Evolutionary conservation across 768 basidiomycete species (phyloP), one percentile per base, ranked within the genome.

Genomic region (Termitomyces eurrhizus): DNA sequence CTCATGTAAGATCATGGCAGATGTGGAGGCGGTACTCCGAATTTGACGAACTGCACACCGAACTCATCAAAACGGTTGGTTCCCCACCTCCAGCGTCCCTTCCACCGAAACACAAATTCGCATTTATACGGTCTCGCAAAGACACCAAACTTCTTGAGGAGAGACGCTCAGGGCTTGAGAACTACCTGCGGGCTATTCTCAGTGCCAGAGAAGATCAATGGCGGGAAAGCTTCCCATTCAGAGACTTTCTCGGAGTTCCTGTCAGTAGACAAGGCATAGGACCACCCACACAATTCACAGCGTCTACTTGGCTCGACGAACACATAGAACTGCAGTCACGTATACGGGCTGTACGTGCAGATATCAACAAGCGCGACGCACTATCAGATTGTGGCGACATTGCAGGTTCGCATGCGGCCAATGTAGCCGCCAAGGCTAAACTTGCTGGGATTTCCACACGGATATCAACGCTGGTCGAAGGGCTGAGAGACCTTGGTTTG

Each of bases 1-100:
- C 93, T 7, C 87, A 92, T 58, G 91, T 94, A 33, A 88, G 92
- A 62, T 89, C 92, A 70, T 98, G 95, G 95, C 85, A 89, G 59
- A 91, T 97, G 81, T 92, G 90, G 86, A 81, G 90, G 60, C 90
- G 96, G 53, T 98, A 98, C 77, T 95, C 93, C 46, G 94, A 97
- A 75, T 98, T 98, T 75, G 87, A 83, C 69, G 87, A 92, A 67
- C 85, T 98, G 7, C 84, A 95, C 72, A 82, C 83, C 8, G 90
- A 95, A 67, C 84, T 97, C 67, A 81, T 82, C 32, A 88, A 89
- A 69, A 83, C 87, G n/a, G 83, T 84, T n/a, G 88, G 88, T 16
- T 82, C 85, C n/a, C 75, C 88, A 21, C 93, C 95, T 12, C 95
- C 95, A 13, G 81, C 74, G 18, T 62, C 79, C n/a, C 83, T 98